A percentile compares a stretch with the other conserved stretches of the same genome.
phyloP scores from a whole-genome alignment of 371 early-diverging fungal genomes.

The Lichtheimia hyalospora region DNA sequence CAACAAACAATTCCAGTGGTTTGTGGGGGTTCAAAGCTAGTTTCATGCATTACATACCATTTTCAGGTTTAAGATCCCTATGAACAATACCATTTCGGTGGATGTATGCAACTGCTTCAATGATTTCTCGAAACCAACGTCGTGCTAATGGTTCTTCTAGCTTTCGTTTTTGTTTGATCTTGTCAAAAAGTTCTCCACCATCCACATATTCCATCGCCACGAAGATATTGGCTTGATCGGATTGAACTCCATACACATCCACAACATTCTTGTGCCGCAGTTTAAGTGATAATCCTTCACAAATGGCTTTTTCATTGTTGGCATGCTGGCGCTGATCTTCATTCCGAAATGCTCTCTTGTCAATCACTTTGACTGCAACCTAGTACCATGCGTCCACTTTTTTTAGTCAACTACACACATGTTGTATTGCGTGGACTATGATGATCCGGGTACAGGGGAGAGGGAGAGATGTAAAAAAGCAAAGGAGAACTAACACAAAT shows the following conservation, averaged over 20 bases:
- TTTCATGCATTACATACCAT: constrained; percentile 31
- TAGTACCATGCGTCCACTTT: constrained; percentile 9
- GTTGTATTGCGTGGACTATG: not conserved
- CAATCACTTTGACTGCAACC: constrained; percentile 66
- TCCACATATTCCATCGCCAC: constrained; percentile 95
- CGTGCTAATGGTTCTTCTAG: constrained; percentile 87
- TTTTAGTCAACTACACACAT: not conserved
- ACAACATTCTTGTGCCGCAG: constrained; percentile 86
- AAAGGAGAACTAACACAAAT: not conserved
- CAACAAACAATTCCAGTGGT: not conserved
- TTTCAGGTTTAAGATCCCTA: constrained; percentile 90
- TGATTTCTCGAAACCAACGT: constrained; percentile 92
- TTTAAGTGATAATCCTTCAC: constrained; percentile 59
- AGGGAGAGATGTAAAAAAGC: not conserved
- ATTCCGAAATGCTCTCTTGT: constrained; percentile 55
- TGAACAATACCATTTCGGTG: constrained; percentile 86
- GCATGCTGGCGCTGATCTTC: constrained; percentile 55
- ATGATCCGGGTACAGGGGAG: not conserved
- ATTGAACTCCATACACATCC: constrained; percentile 85
- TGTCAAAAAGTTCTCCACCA: constrained; percentile 97
- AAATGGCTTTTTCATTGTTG: constrained; percentile 58
- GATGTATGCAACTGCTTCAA: constrained; percentile 90
- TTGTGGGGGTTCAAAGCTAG: not conserved
- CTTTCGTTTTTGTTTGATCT: constrained; percentile 83
- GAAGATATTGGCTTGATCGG: constrained; percentile 81